Evolutionary conservation across 768 basidiomycete species (phyloP).

Genomic region (Podaxis rugospora): DNA sequence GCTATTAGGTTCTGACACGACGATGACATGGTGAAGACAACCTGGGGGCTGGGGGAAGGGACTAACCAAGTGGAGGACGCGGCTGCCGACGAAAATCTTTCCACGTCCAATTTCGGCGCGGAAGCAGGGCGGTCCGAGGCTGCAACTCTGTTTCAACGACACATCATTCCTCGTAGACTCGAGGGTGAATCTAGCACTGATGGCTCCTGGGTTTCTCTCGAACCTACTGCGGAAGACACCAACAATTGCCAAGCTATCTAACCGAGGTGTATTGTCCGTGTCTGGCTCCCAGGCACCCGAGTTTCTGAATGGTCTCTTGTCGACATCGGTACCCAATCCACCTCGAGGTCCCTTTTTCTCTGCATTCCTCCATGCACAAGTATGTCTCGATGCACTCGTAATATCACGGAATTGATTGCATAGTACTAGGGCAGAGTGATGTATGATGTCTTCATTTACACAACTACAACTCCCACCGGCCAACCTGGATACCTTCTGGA

Average conservation of each 20-base stretch:
- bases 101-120: neutral
- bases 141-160: neutral
- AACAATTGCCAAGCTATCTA: conserved; percentile 56
- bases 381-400: conserved; percentile 25
- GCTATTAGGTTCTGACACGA: conserved; percentile 73
- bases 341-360: conserved; percentile 59
- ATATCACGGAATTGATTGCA: conserved; percentile 11
- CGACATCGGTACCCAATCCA: conserved; percentile 41
- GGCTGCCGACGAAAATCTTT: neutral
- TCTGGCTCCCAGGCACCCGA: conserved; percentile 75
- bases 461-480: conserved; percentile 39
- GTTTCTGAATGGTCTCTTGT: conserved; percentile 78
- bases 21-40: conserved; percentile 55
- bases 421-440: conserved; percentile 75
- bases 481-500: conserved; percentile 63
- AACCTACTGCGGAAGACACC: conserved; percentile 44
- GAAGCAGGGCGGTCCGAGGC: neutral
- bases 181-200: conserved; percentile 6
- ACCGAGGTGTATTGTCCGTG: conserved; percentile 69
- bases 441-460: conserved; percentile 85
- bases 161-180: neutral
- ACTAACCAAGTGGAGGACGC: neutral
- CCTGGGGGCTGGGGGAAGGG: neutral
- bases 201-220: conserved; percentile 37
- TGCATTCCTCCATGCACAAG: conserved; percentile 78